Percentiles rank a stretch among this genome's conserved stretches.
Evolutionary conservation across 2,329 filamentous ascomycete species (phyloP).

Genomic region (Mycocentrospora acerina): DNA sequence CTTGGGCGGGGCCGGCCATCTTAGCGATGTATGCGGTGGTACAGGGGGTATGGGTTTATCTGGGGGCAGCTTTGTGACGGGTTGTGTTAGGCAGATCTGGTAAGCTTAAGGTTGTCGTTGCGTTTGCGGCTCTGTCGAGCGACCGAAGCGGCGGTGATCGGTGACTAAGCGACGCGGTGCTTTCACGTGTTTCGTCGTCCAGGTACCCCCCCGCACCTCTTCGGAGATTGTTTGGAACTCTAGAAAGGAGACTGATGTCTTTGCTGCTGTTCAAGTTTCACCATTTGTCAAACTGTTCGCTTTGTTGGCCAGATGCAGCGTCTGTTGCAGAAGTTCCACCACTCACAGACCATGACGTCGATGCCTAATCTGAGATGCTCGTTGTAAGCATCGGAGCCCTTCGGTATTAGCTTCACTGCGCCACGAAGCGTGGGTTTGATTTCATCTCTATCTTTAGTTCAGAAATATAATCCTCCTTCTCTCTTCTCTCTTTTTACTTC

Average conservation of each 20-base stretch:
- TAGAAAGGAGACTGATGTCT: not conserved
- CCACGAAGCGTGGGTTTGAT: not conserved
- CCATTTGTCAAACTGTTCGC: no score
- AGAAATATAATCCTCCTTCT: not conserved
- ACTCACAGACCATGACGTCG: not conserved
- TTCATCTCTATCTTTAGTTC: not conserved
- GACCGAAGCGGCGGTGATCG: not conserved
- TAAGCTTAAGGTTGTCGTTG: not conserved
- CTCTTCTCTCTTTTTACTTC: conserved; percentile 3
- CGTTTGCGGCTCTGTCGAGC: not conserved
- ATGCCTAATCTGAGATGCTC: not conserved
- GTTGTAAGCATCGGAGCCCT: no score
- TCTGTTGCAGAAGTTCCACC: no score
- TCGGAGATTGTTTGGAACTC: not conserved
- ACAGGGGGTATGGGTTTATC: not conserved
- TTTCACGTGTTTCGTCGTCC: not conserved
- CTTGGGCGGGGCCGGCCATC: conserved; percentile 53
- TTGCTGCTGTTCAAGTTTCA: no score
- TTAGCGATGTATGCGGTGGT: conserved; percentile 4
- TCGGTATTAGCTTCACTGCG: not conserved
- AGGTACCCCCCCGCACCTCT: not conserved
- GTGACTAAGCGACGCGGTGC: not conserved
- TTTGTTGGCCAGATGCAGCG: no score
- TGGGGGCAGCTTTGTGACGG: not conserved
- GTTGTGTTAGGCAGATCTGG: not conserved